Evolutionary conservation across 768 basidiomycete genomes (phyloP).

Genomic region (Amanita pseudoporphyria): DNA sequence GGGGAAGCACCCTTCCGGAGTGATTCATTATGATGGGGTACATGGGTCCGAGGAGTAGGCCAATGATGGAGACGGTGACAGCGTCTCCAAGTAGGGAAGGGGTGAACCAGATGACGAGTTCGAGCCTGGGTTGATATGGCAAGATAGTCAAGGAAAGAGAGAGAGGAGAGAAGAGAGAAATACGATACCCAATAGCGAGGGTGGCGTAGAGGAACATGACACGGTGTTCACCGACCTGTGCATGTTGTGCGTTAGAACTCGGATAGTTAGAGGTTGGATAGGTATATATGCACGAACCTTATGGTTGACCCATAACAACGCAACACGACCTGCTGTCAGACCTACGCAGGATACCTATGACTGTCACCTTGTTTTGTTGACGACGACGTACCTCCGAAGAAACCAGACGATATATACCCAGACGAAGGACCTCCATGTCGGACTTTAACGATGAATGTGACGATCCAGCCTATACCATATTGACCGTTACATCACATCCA

Average conservation of each 20-base stretch:
- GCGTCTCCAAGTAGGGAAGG: conserved; percentile 57
- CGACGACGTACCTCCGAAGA: conserved; percentile 51
- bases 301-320: conserved; percentile 45
- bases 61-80: conserved; percentile 54
- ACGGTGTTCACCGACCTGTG: conserved; percentile 45
- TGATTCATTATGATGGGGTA: conserved; percentile 71
- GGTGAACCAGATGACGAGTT: conserved; percentile 61
- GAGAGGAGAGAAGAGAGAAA: neutral
- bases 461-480: conserved; percentile 74
- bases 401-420: conserved; percentile 50
- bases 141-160: no score
- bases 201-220: conserved; percentile 42
- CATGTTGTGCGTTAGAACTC: neutral
- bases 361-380: no score
- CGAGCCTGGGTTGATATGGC: conserved; percentile 29
- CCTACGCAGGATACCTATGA: conserved; percentile 23
- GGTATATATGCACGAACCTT: conserved; percentile 24
- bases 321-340: conserved; percentile 45
- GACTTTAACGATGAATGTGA: conserved; percentile 40
- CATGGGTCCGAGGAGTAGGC: conserved; percentile 65
- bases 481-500: no score
- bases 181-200: conserved; percentile 41
- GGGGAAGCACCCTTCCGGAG: conserved; percentile 56
- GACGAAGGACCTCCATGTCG: conserved; percentile 26
- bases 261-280: no score